A percentile compares a stretch with the other conserved stretches of the same genome.
Conservation (phyloP, 345 rosid species). For the Eucalyptus leucophloia region DNA sequence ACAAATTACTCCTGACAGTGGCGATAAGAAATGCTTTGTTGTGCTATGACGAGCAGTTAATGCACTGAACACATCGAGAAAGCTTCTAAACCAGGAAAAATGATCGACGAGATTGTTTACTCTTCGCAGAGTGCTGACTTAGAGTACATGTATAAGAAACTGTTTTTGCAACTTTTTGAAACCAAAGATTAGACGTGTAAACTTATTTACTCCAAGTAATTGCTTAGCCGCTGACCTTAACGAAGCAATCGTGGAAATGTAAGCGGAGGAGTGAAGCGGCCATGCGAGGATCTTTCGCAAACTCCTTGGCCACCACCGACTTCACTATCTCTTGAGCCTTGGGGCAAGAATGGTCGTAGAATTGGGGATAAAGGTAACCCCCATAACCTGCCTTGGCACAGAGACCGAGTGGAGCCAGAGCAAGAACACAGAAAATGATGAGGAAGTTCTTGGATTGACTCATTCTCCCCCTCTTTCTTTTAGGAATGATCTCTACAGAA, state of each 20-base stretch:
- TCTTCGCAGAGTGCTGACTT: not conserved
- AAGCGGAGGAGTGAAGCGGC: conserved; percentile 79
- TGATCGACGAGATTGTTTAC: not conserved
- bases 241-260: conserved; percentile 89
- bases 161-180: not conserved
- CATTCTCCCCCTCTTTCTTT: not conserved
- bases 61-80: not conserved
- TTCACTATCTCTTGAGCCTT: conserved; percentile 39
- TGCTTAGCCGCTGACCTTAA: conserved; percentile 28
- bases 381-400: conserved; percentile 2
- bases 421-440: conserved; percentile 1
- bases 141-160: not conserved
- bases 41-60: not conserved
- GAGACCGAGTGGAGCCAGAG: conserved; percentile 32
- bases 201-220: not conserved
- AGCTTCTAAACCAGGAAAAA: not conserved
- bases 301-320: conserved; percentile 46
- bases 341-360: conserved; percentile 58
- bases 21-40: not conserved
- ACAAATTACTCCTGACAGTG: not conserved
- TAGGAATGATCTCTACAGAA: not conserved
- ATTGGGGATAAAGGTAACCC: conserved; percentile 39
- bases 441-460: not conserved
- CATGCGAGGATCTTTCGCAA: conserved; percentile 56
- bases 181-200: not conserved